Conservation (phyloP, 768 basidiomycete species). For the Myochromella boudieri region DNA sequence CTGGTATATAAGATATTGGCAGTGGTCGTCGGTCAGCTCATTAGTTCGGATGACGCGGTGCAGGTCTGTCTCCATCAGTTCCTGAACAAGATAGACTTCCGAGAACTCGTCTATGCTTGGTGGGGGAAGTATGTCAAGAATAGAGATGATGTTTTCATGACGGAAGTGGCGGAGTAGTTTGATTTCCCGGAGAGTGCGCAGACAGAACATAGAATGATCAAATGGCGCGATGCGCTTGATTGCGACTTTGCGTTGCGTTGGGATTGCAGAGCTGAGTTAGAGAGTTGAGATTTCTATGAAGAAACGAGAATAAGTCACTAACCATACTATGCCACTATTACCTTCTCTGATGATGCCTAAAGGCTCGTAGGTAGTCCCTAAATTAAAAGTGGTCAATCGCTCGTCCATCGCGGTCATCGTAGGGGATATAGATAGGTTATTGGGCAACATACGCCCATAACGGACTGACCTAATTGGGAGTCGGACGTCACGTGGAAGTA, state of each 20-base stretch:
- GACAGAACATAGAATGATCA: constrained; percentile 91
- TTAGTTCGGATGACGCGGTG: constrained; percentile 97
- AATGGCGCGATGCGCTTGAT: constrained; percentile 97
- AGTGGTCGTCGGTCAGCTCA: constrained; percentile 91
- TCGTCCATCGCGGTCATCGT: constrained; percentile 15
- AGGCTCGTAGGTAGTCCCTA: constrained; percentile 63
- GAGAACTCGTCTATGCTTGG: constrained; percentile 73
- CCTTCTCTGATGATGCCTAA: constrained; percentile 91
- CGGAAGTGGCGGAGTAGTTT: constrained; percentile 89
- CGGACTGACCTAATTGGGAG: no score
- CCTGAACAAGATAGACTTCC: constrained; percentile 71
- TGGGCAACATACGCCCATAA: no score
- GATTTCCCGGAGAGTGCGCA: constrained; percentile 84
- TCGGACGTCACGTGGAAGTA: no score
- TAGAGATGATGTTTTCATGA: constrained; percentile 90
- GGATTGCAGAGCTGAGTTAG: constrained; percentile 68
- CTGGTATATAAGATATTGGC: constrained; percentile 98
- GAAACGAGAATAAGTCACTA: constrained; percentile 15
- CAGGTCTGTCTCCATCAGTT: constrained; percentile 91
- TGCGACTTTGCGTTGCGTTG: constrained; percentile 82
- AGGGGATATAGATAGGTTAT: neutral
- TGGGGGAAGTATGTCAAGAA: constrained; percentile 91
- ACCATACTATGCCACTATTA: constrained; percentile 90
- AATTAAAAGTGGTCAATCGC: constrained; percentile 43
- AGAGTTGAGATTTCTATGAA: constrained; percentile 15